phyloP scores from a whole-genome alignment of 2,329 filamentous ascomycete genomes.

The Incumbomyces delicatus region DNA sequence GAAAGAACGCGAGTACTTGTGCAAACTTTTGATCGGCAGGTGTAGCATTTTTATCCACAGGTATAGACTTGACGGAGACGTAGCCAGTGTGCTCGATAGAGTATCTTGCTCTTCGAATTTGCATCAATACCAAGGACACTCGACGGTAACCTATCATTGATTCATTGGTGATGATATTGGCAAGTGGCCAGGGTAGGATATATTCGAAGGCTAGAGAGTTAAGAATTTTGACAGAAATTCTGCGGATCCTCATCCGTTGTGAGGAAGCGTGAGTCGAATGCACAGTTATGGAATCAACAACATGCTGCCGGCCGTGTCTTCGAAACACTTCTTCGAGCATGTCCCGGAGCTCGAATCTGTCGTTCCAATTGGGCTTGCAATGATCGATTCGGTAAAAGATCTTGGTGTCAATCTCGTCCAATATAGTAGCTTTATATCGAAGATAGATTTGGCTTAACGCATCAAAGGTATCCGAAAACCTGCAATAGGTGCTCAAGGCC shows the following conservation, averaged over 20 bases:
- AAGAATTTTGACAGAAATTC: constrained; percentile 53
- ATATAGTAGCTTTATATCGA: constrained; percentile 60
- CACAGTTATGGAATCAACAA: constrained; percentile 51
- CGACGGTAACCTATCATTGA: constrained; percentile 59
- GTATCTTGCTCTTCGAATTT: constrained; percentile 61
- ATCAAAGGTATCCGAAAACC: constrained; percentile 48
- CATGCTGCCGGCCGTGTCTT: constrained; percentile 42
- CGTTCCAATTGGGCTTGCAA: constrained; percentile 56
- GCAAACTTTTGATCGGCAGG: constrained; percentile 10
- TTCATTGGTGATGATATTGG: constrained; percentile 61
- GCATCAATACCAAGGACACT: constrained; percentile 66
- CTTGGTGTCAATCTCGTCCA: constrained; percentile 54
- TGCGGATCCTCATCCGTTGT: constrained; percentile 37
- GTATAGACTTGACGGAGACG: constrained; percentile 26
- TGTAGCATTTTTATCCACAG: constrained; percentile 16
- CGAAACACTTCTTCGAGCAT: constrained; percentile 63
- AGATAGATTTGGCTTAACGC: constrained; percentile 66
- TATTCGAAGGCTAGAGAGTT: constrained; percentile 58
- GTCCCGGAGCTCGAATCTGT: constrained; percentile 71
- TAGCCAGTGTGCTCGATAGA: constrained; percentile 48
- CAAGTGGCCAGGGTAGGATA: constrained; percentile 53
- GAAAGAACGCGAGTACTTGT: constrained; percentile 49
- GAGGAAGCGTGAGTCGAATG: constrained; percentile 35
- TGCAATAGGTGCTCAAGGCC: constrained; percentile 55
- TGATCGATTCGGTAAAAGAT: constrained; percentile 68